These are phyloP conservation scores for Tremella fuciformis DNA, from an alignment of 768 basidiomycete species.

Conservation along the genomic window DNA sequence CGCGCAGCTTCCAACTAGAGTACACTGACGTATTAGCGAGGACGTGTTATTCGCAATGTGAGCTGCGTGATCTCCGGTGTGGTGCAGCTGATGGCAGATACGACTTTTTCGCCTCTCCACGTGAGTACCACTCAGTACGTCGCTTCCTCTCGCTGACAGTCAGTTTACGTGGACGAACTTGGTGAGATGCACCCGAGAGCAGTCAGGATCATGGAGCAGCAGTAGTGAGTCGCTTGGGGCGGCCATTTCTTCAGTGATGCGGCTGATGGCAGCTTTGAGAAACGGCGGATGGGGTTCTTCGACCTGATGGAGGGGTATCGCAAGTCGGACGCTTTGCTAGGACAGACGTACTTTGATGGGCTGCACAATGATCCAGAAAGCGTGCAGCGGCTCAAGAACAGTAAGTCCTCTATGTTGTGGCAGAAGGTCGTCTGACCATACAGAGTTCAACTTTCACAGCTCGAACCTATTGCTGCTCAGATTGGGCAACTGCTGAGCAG, in stretches of 20 bases:
- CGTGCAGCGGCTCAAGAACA: conserved; percentile 40
- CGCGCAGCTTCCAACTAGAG: not conserved
- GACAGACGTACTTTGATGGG: conserved; percentile 43
- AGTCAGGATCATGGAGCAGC: conserved; percentile 50
- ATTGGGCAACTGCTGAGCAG: conserved; percentile 34
- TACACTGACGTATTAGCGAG: conserved; percentile 23
- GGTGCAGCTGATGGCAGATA: conserved; percentile 27
- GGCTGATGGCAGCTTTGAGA: conserved; percentile 41
- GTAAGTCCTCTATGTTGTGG: not conserved
- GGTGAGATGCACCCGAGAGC: conserved; percentile 50
- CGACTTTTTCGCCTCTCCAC: conserved; percentile 51
- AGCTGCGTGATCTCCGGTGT: conserved; percentile 10
- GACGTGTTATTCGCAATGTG: conserved; percentile 51
- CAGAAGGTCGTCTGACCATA: not conserved
- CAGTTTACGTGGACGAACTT: conserved; percentile 51
- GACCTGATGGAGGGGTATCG: conserved; percentile 51
- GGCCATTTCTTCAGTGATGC: not conserved
- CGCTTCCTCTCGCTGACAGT: not conserved
- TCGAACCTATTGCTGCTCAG: conserved; percentile 41
- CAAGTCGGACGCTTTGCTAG: conserved; percentile 47
- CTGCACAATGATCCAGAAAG: conserved; percentile 45
- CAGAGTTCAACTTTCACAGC: conserved; percentile 38
- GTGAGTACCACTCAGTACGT: conserved; percentile 22
- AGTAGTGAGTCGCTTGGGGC: conserved; percentile 37
- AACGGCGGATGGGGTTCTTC: conserved; percentile 51